Evolutionary conservation across 1,139 yeast species (phyloP), one percentile per base, ranked within the genome.

Genomic region (Geotrichum siamense): DNA sequence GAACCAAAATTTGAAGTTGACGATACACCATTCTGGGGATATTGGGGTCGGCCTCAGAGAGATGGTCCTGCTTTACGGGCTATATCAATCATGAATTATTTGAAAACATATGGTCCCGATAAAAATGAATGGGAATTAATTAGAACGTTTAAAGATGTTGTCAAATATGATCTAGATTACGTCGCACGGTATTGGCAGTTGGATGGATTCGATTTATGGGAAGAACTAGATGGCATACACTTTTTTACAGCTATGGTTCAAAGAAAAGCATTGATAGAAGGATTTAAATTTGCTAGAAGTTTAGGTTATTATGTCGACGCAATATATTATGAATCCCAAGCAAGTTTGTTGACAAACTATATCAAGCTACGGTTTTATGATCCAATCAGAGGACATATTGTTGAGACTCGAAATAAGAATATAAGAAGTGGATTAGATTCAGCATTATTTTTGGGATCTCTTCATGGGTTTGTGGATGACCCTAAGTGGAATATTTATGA

Each of bases 21-120:
- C 58, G 79, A 82, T 23, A 57, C 75, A 0, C 69, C 82, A 1
- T 89, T 82, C 55, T 60, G 64, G 13, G 78, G 68, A 2, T 60
- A 67, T 32, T 89, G 97, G 98, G 97, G 97, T 1, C 71, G 98
- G 54, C 98, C 98, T 0, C 98, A 89, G 63, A 74, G 86, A 50
- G 98, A 91, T 61, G 97, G 97, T 0, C 96, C 97, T 0, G 93
- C 94, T 0, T 69, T 89, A 47, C 71, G 97, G 53, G 72, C 79
- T 2, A 71, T 80, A 41, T 72, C 95, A 1, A 71, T 82, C 25
- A 62, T 76, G 39, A 74, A 75, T 50, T 85, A 76, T 59, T 57
- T 85, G 48, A 62, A 65, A 22, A 51, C 58, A 26, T 44, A 46
- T 4, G 23, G 16, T 5, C 54, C 55, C 26, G 58, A 54, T 15